phyloP scores from a whole-genome alignment of 176 grass and related monocot genomes.

The Echinochloa phyllopogon region DNA sequence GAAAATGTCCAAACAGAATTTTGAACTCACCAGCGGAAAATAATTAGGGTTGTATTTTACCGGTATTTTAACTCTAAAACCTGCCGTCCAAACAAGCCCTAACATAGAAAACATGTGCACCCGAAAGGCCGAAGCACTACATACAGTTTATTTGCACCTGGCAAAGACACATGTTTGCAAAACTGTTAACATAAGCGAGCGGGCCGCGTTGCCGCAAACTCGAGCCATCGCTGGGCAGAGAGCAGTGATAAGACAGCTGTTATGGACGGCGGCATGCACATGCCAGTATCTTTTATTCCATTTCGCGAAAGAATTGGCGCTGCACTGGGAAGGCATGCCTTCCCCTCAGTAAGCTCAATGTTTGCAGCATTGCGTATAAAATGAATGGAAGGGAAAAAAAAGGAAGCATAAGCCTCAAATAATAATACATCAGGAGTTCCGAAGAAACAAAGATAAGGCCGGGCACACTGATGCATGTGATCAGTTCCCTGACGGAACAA shows the following conservation, averaged over 20 bases:
- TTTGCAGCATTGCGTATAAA: slow-evolving; percentile 36
- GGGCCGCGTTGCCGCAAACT: background rate
- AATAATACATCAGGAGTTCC: background rate
- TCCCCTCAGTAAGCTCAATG: slow-evolving; percentile 4
- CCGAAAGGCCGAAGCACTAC: background rate
- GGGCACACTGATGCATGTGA: background rate
- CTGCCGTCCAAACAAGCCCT: background rate
- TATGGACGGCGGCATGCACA: background rate
- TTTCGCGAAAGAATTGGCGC: background rate
- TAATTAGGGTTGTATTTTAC: too few species aligned
- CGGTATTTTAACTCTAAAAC: background rate
- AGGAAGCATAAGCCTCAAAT: background rate
- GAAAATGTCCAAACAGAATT: too few species aligned
- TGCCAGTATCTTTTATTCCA: background rate
- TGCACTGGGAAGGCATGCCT: background rate
- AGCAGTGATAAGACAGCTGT: background rate
- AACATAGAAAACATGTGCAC: slow-evolving; percentile 50
- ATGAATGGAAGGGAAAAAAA: background rate
- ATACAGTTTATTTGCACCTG: background rate
- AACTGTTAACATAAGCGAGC: background rate
- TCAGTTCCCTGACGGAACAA: background rate
- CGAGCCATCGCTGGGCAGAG: background rate
- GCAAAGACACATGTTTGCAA: background rate
- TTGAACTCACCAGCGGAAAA: too few species aligned
- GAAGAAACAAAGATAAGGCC: background rate